These are phyloP conservation scores for Parathielavia hyrcaniae DNA, from an alignment of 495 filamentous ascomycete genomes.

Conservation along the genomic window DNA sequence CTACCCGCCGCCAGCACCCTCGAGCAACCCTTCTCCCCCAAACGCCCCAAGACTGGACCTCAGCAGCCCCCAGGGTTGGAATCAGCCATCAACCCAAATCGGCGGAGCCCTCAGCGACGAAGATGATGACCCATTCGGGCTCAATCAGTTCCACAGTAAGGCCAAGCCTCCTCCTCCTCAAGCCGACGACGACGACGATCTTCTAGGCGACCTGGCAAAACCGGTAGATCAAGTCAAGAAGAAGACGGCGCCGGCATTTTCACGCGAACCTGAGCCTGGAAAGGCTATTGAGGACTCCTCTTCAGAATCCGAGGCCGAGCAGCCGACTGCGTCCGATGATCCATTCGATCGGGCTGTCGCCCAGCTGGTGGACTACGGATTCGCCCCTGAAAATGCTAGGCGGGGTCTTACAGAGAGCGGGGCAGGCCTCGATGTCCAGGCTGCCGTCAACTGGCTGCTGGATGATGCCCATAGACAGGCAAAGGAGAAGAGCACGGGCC, in stretches of 20 bases:
- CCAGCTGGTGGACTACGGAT: conserved; percentile 93
- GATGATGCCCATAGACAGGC: conserved; percentile 79
- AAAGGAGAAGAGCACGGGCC: conserved; percentile 46
- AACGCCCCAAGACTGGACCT: conserved; percentile 31
- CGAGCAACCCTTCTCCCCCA: conserved; percentile 26
- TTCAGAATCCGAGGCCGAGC: conserved; percentile 38
- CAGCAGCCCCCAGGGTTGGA: conserved; percentile 38
- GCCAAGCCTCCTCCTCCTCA: conserved; percentile 28
- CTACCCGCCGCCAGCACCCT: conserved; percentile 48
- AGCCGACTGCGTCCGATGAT: conserved; percentile 37
- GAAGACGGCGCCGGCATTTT: conserved; percentile 35
- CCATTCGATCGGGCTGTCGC: conserved; percentile 77
- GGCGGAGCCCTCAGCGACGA: conserved; percentile 32
- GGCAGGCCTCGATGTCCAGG: conserved; percentile 73
- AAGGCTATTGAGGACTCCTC: conserved; percentile 42
- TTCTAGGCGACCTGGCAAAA: conserved; percentile 77
- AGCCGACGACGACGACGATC: conserved; percentile 82
- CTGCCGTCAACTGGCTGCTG: conserved; percentile 81
- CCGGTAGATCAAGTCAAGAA: conserved; percentile 71
- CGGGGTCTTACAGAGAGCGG: conserved; percentile 73
- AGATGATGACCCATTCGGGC: conserved; percentile 84
- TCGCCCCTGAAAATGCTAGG: conserved; percentile 70
- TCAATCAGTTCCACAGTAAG: conserved; percentile 56
- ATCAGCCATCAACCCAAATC: conserved; percentile 18
- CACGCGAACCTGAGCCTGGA: conserved; percentile 38